Evolutionary conservation across 2,329 filamentous ascomycete species (phyloP).

Genomic region (Ambrosiella beaveri): DNA sequence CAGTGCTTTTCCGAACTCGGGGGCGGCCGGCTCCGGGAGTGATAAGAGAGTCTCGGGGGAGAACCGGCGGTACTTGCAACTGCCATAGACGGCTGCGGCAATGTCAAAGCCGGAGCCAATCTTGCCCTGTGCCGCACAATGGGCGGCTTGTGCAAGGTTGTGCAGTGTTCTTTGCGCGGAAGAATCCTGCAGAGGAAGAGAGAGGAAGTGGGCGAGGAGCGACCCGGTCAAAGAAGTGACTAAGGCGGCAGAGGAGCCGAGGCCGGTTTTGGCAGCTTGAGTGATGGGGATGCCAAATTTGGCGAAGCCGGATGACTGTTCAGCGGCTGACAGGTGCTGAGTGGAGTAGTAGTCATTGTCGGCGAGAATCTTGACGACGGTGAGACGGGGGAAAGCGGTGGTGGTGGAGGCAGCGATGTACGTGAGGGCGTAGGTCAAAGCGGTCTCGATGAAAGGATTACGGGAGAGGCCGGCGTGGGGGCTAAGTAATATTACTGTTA

Average conservation of each 20-base stretch:
- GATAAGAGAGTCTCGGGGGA: conserved; percentile 54
- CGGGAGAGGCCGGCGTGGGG: conserved; percentile 15
- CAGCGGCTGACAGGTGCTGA: conserved; percentile 18
- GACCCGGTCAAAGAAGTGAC: conserved; percentile 74
- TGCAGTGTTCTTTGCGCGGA: conserved; percentile 46
- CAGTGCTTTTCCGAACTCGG: conserved; percentile 50
- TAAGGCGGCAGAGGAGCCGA: conserved; percentile 85
- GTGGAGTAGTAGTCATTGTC: conserved; percentile 94
- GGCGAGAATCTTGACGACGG: conserved; percentile 62
- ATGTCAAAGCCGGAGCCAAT: conserved; percentile 93
- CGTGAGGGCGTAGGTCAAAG: conserved; percentile 70
- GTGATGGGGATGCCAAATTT: conserved; percentile 60
- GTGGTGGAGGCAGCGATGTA: conserved; percentile 40
- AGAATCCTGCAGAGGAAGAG: conserved; percentile 17
- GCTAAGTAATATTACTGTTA: conserved; percentile 22
- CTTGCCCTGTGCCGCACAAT: conserved; percentile 93
- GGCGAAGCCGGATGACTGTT: conserved; percentile 41
- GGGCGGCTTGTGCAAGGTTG: conserved; percentile 83
- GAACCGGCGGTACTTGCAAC: conserved; percentile 83
- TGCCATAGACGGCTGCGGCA: conserved; percentile 80
- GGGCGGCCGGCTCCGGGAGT: conserved; percentile 47
- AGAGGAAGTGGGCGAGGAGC: conserved; percentile 60
- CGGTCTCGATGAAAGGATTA: conserved; percentile 87
- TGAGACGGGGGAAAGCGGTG: conserved; percentile 32
- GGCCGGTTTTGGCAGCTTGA: conserved; percentile 82